Base-by-base conservation (phyloP, 306 rosid species). In the Prunus fruticosa region DNA sequence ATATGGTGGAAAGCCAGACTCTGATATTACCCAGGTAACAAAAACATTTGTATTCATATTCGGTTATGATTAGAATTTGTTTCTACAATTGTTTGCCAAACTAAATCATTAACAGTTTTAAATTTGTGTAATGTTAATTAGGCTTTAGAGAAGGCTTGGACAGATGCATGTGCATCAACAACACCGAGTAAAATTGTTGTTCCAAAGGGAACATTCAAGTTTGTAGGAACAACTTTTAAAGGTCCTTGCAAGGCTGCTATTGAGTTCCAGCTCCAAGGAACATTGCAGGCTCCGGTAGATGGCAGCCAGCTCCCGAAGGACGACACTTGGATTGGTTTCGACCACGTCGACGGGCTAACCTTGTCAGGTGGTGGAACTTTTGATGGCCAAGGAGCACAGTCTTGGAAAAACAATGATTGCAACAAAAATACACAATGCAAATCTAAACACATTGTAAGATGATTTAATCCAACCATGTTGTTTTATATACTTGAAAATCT, bases 221-320 rank as follows among this genome's bases (percentile, higher is more conserved):
- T 83, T 53, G 49, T 38, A 11, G 76, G 10, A 58, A 18, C 78
- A 16, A 57, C 11, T 16, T 50, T 87, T 18, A 43, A 52, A 67
- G 87, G 90, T 22, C 90, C 90, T 19, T 87, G 90, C 43, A 73
- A 81, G 67, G 88, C 79, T 32, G 84, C 86, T 3, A 76, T 87
- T 50, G 82, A 80, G 34, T 1, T 87, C 74, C 75, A 74, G 4
- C 60, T 87, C 67, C 75, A 61, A 19, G 88, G 86, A 5, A 82
- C 57, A 2, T 43, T 82, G 30, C 71, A 61, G 72, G 86, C 92
- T 2, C 84, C 92, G 1, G 8, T 3, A 54, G 25, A 79, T n/a
- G 64, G 75, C 0, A 1, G 13, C 1, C 32, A 19, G 6, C 50
- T 86, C 1, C 47, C 58, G 6, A 51, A 43, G 0, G 73, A 43